A percentile compares a stretch with the other conserved stretches of the same genome.
Evolutionary conservation across 1,284 basidiomycete species (phyloP).

Genomic region (Pseudozyma tsukubaensis): DNA sequence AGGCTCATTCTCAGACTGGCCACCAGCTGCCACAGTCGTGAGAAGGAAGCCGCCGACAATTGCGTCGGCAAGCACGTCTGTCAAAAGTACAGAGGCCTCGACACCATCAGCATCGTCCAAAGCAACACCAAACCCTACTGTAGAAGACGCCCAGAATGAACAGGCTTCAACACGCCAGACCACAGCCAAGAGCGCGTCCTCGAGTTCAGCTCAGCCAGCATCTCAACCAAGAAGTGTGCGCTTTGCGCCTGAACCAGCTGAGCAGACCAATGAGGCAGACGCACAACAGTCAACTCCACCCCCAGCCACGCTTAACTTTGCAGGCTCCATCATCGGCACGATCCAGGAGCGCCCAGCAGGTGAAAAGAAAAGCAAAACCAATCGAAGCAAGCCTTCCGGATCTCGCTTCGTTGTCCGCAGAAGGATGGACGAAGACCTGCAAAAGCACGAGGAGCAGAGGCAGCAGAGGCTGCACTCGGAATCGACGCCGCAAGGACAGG

Average conservation of each 20-base stretch:
- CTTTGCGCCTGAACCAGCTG: conserved; percentile 10
- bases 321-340: conserved; percentile 38
- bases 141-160: conserved; percentile 11
- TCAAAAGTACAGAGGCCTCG: conserved; percentile 9
- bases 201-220: not conserved
- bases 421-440: conserved; percentile 49
- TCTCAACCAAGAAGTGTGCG: conserved; percentile 14
- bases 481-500: conserved; percentile 21
- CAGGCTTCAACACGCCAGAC: not conserved
- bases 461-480: conserved; percentile 13
- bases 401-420: conserved; percentile 41
- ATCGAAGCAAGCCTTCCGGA: conserved; percentile 19
- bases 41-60: conserved; percentile 45
- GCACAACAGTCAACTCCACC: not conserved
- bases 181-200: not conserved
- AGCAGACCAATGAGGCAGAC: not conserved
- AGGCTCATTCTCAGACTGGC: conserved; percentile 51
- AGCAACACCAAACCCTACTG: not conserved
- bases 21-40: conserved; percentile 55
- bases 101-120: not conserved
- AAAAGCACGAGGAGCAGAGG: conserved; percentile 38
- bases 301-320: conserved; percentile 10
- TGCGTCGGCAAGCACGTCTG: conserved; percentile 22
- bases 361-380: conserved; percentile 4
- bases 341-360: conserved; percentile 40